Evolutionary conservation across 2,329 filamentous ascomycete species (phyloP).

Genomic region (Teratosphaeria destructans): DNA sequence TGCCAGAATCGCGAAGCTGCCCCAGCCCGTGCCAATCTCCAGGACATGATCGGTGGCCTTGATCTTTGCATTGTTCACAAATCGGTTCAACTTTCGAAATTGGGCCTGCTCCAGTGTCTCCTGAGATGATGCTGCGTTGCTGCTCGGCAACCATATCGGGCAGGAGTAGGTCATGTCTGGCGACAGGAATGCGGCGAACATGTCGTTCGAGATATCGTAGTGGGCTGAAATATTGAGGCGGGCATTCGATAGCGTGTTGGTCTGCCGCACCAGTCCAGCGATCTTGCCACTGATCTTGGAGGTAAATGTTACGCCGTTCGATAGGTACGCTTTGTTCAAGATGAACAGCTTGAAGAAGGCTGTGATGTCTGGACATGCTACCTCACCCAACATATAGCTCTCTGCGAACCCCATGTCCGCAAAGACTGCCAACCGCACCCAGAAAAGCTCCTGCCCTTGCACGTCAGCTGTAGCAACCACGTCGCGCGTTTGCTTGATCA

Average conservation of each 20-base stretch:
- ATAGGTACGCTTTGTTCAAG: constrained; percentile 49
- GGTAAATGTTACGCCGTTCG: constrained; percentile 53
- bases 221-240: constrained; percentile 60
- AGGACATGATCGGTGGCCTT: constrained; percentile 57
- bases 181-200: constrained; percentile 64
- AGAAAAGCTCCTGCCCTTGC: constrained; percentile 50
- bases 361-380: constrained; percentile 56
- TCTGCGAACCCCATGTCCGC: constrained; percentile 68
- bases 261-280: constrained; percentile 41
- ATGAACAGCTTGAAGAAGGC: constrained; percentile 68
- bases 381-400: constrained; percentile 62
- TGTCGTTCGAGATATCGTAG: constrained; percentile 66
- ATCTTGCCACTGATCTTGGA: constrained; percentile 50
- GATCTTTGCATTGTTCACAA: constrained; percentile 55
- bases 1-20: constrained; percentile 61
- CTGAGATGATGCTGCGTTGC: constrained; percentile 30
- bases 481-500: background rate
- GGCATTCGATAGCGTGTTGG: constrained; percentile 41
- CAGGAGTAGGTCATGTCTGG: constrained; percentile 71
- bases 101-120: constrained; percentile 58
- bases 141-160: constrained; percentile 50
- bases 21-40: constrained; percentile 69
- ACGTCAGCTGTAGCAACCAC: background rate
- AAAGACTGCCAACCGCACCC: constrained; percentile 58
- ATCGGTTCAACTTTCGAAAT: constrained; percentile 54